Base-by-base conservation (phyloP, 768 basidiomycete genomes). In the Boletus tomentosulus region DNA sequence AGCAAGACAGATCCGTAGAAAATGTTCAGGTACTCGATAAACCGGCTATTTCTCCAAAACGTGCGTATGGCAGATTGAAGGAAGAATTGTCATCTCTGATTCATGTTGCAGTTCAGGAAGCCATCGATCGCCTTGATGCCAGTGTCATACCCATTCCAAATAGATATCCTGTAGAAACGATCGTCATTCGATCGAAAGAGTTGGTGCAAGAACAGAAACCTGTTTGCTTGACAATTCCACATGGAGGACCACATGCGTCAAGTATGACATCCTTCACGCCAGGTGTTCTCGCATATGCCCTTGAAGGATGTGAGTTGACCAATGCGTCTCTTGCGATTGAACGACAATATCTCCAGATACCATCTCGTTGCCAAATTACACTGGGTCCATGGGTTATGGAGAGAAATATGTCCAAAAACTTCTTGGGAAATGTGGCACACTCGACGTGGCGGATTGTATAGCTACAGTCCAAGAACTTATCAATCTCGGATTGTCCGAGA, bases 401-500 rank as follows among this genome's bases (percentile, higher is more conserved):
- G 81, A 89, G 56, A 72, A 66, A n/a, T 76, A 75, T n/a, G 71
- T 87, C 33, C 76, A 75, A 46, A 70, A 69, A 3, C 68, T 89
- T 12, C 55, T 83, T 0, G 86, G 85, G 0, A 69, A 75, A 37
- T 85, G 85, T 31, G 87, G 87, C 12, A 69, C 74, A 1, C 74
- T 86, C 9, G 87, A 89, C 56, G 82, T 89, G 13, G 73, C 76
- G 38, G 86, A 87, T 48, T 85, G 83, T 55, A 77, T 85, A 16
- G 79, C 76, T 7, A 75, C 82, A 1, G 75, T 78, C 3, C 64
- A 72, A 22, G 73, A 83, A 55, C 76, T 88, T 41, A 69, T 83
- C 31, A 61, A 68, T 13, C 65, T 77, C 4, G 80, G 79, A 1
- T 66, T 87, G 1, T 77, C 83, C 1, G 69, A 73, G 41, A 63